Base-by-base conservation (phyloP, 2,329 filamentous ascomycete genomes). In the Pseudogymnoascus sp. region DNA sequence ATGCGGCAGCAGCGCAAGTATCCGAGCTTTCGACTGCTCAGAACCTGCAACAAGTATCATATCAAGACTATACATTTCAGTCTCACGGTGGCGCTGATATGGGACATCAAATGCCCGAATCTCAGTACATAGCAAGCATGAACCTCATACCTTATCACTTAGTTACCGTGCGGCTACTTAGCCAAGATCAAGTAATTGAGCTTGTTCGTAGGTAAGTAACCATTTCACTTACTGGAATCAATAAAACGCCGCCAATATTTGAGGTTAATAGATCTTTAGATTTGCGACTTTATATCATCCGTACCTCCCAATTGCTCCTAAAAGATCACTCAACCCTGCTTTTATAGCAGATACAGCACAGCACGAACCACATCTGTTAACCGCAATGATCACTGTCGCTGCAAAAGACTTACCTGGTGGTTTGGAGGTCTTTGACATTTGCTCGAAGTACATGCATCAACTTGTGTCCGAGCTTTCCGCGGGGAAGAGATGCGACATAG, bases 401-500 rank as follows among this genome's bases (percentile, higher is more conserved):
- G 87, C 86, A 6, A 86, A 88, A 70, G 85, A 90, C 66, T 73
- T 88, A n/a, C 77, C 80, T 1, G 78, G 85, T 5, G 81, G 85
- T 65, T 79, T 81, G 2, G 75, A 81, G 48, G 79, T 86, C 0
- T 85, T 88, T 65, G 81, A 83, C 63, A 78, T 82, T 38, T 88
- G 85, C 67, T 83, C 85, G 18, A 80, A 82, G 60, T 81, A 89
- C 64, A 89, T 89, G 84, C 84, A 88, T 65, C 78, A 78, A 26
- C 74, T 89, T 13, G 82, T 89, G 6, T 86, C 85, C 0, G 79
- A 80, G 30, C 78, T 90, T 15, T 80, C 86, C 18, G 84, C 85
- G 55, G 84, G 85, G 3, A 81, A 82, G 3, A 82, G 86, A 57
- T 83, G 82, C 21, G 83, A 82, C 28, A 83, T 89, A 0, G 86